Evolutionary conservation across 345 rosid species (phyloP), one percentile per base, ranked within the genome.

Genomic region (Cochlearia excelsa): DNA sequence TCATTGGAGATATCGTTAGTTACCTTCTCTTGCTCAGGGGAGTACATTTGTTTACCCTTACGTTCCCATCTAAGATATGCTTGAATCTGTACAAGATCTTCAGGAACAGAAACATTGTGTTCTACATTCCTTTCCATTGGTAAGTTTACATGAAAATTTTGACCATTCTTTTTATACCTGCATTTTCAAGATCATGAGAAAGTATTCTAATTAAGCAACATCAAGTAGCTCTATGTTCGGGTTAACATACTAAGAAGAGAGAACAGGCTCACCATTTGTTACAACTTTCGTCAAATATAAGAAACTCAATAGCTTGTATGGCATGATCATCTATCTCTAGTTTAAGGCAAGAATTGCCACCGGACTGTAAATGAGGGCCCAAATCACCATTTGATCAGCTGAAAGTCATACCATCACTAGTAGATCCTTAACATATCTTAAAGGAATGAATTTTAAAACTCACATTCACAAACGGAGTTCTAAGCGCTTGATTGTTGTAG

Each of bases 61-160:
- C 92, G 82, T 79, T 94, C 99, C 99, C 99, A 94, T 74, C 95
- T 82, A 54, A 87, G 37, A 81, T 89, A 89, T 30, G 99, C 84
- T 75, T 94, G 99, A 68, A 82, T 53, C 74, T 87, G 97, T 63
- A 94, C 96, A 75, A 94, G 99, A 37, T 93, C 97, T 71, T 86
- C 97, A 68, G 97, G 97, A 76, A 89, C 78, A 57, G 84, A 71
- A 55, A 74, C 68, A 61, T 76, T 81, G 30, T 77, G 69, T 45
- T 52, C 54, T 65, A 43, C 51, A 65, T 75, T 75, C 75, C 77
- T 74, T 67, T 73, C 78, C 59, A 33, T 45, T 9, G 92, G 88
- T 73, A 94, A 68, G 72, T 85, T 78, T 47, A 89, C 71, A 68
- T 39, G 87, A 81, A 94, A 89, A 78, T 94, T 94, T 59, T 75